Conservation (phyloP, 352 stramenopile species). For the Phytophthora hybrid region DNA sequence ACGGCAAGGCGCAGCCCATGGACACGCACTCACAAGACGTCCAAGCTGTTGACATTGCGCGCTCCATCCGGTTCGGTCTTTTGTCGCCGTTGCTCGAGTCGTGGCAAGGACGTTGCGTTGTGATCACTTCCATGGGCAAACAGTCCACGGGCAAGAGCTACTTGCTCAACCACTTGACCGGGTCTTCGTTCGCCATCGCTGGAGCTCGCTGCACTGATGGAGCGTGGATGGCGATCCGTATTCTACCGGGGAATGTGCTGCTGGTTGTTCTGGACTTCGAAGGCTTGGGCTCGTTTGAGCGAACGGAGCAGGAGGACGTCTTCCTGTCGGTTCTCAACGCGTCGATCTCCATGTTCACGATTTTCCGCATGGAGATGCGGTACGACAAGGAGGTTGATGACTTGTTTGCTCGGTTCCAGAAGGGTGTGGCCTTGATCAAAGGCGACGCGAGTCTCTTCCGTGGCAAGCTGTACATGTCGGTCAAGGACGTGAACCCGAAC, state of each 20-base stretch:
- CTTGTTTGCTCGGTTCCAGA: conserved; percentile 74
- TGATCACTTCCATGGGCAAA: conserved; percentile 61
- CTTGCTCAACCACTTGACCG: conserved; percentile 79
- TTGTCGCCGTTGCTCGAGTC: conserved; percentile 49
- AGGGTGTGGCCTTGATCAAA: conserved; percentile 70
- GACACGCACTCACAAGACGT: conserved; percentile 23
- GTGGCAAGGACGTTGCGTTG: conserved; percentile 45
- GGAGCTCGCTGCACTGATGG: conserved; percentile 52
- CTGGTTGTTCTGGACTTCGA: conserved; percentile 84
- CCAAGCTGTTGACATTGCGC: conserved; percentile 61
- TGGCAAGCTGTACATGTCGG: conserved; percentile 72
- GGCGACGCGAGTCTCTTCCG: conserved; percentile 64
- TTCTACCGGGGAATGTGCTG: conserved; percentile 49
- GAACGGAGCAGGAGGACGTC: conserved; percentile 72
- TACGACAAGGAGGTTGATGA: conserved; percentile 85
- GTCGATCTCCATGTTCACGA: conserved; percentile 65
- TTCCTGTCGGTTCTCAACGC: conserved; percentile 75
- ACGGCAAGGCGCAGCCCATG: conserved; percentile 47
- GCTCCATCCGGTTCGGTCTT: conserved; percentile 52
- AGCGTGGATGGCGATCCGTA: conserved; percentile 52
- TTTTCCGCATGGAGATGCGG: conserved; percentile 78
- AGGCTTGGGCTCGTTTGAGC: conserved; percentile 72
- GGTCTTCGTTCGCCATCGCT: conserved; percentile 76
- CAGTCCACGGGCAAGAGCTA: conserved; percentile 88
- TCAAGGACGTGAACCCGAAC: conserved; percentile 87